Percentiles rank a stretch among this genome's conserved stretches.
Conservation (phyloP, 345 rosid genomes). For the Eucalyptus lansdowneana region DNA sequence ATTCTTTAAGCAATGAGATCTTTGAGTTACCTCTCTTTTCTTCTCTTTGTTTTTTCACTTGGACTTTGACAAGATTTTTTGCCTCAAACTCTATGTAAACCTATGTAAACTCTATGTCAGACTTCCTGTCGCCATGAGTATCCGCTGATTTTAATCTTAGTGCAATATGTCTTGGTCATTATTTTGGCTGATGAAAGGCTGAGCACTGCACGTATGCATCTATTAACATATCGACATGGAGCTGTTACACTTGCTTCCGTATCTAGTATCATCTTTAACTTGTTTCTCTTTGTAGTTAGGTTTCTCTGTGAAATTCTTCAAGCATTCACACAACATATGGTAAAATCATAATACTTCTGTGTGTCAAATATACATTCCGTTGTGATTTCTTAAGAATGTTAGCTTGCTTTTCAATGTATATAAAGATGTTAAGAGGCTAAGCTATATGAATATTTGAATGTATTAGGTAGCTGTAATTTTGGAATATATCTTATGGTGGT, state of each 20-base stretch:
- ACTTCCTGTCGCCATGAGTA: background rate
- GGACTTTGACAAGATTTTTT: background rate
- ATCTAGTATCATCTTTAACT: background rate
- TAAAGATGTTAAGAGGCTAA: background rate
- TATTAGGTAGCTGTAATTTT: background rate
- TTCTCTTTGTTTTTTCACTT: background rate
- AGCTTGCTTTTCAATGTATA: background rate
- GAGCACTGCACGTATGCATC: background rate
- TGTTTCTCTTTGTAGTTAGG: background rate
- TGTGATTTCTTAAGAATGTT: background rate
- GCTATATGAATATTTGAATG: background rate
- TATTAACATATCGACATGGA: background rate
- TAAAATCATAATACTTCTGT: background rate
- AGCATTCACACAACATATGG: background rate
- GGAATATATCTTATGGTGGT: background rate
- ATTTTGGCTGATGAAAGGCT: background rate
- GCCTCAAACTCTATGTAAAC: background rate
- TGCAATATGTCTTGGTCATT: background rate
- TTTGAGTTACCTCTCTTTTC: background rate
- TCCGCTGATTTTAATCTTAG: background rate
- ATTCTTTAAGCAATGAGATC: background rate
- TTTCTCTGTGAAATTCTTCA: background rate
- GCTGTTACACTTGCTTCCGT: background rate
- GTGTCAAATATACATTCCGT: background rate
- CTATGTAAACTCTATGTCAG: background rate